Evolutionary conservation across 1,139 yeast genomes (phyloP), one percentile per base, ranked within the genome.

Genomic region (Yamadazyma diddensiae): DNA sequence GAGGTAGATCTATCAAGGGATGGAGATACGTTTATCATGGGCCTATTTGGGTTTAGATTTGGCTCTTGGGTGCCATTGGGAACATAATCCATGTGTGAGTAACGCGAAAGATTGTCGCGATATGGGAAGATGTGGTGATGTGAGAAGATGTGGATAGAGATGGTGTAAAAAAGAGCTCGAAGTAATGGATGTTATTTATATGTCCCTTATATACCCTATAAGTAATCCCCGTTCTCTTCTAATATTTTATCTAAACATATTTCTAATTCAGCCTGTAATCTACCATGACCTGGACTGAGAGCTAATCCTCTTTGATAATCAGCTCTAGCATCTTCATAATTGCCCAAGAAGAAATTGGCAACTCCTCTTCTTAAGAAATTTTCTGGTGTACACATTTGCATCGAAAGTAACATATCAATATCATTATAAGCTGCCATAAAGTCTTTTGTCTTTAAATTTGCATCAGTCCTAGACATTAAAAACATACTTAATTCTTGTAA

Each of bases 301-400:
- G 83, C 68, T 38, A 85, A 64, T 0, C 96, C 97, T 48, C 94
- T 72, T 54, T 82, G 86, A 48, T 84, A 75, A 44, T 80, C 85
- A 10, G 80, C 77, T 46, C 80, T 77, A 3, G 97, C 94, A 19
- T 77, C 83, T 31, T 73, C 76, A 44, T 77, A 72, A 53, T 80
- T 79, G 3, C 85, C 87, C 54, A 90, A 66, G 43, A 81, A 78
- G 52, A 67, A 66, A 47, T 79, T 70, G 38, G 92, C 82, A 35
- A 83, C 80, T 2, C 94, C 94, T 51, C 86, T 76, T 61, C 97
- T 76, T 45, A 82, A 73, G 52, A 84, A 85, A 53, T 86, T 83
- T 43, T 85, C 94, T 8, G 95, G 82, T 11, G 79, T 73, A 31
- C 81, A 68, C 49, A 78, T 78, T 57, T 86, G 74, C 56, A 82